Evolutionary conservation across 257 asterid genomes (phyloP), one percentile per base, ranked within the genome.

Genomic region (Nicotiana sylvestris): DNA sequence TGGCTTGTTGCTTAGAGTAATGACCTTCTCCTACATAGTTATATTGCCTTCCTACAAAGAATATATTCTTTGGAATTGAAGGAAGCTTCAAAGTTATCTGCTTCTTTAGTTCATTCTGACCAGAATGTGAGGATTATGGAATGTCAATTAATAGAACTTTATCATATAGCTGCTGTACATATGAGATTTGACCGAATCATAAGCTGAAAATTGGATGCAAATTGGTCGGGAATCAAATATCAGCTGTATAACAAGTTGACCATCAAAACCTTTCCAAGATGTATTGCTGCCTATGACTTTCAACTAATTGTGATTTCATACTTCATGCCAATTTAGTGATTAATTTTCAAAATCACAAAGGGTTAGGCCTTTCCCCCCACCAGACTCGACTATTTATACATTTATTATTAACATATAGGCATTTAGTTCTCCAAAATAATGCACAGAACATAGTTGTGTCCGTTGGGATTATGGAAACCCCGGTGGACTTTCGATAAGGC

Each of bases 1-100:
- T 7, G 96, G 92, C 88, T 93, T 91, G 39, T 84, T 91, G 78
- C 83, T 82, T 5, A 94, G 84, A 35, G 77, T 66, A 6, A 80
- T 83, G 84, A 94, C 78, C 58, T 18, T 70, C 5, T 70, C 10
- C 78, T 70, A 11, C 46, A 32, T 2, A 70, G 11, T 43, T 43
- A 25, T 72, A 25, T 25, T 2, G 21, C 37, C 21, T 72, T 72
- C 21, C 37, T 46, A 25, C 13, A 33, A 21, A 39, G 51, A 9
- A 43, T 43, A 43, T 43, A 43, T 43, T 43, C 51, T 43, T 43
- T 43, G 3, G 11, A 43, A 12, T 43, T 43, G 8, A 46, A 25
- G 13, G 21, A 46, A 46, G 61, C 61, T 25, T 46, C 16, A 43
- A 72, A 46, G 2, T 21, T 72, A 72, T 69, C 61, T 46, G 60